Base-by-base conservation (phyloP, 768 basidiomycete genomes). In the Lactarius trivialis region DNA sequence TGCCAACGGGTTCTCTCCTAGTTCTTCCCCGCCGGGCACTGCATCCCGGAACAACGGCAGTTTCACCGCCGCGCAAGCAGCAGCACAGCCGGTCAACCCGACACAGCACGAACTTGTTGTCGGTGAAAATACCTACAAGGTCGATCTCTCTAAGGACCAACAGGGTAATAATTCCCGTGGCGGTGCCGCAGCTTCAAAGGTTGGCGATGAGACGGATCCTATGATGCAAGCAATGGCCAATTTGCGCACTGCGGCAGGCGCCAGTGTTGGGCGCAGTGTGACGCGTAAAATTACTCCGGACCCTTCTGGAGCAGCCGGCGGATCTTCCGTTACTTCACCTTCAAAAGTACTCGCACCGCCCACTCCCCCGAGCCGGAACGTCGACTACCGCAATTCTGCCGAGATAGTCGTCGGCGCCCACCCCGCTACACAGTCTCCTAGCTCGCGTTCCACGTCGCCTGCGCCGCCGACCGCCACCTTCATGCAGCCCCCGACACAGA, bases 321-420 rank as follows among this genome's bases (percentile, higher is more conserved):
- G 63, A 7, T 52, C 65, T 55, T 67, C 62, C 30, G 63, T 41
- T 2, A 11, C 66, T 30, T 54, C 59, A 12, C 64, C 65, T n/a
- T 24, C 57, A 30, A 56, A 61, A 15, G 58, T 54, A n/a, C 57
- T 66, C 36, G 48, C 63, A 6, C 55, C 69, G 21, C 70, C 69
- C 15, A 68, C 57, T 1, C 66, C 70, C 4, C 53, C 60, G 15
- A 56, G 39, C n/a, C 65, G 67, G 33, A 61, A 67, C 19, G 78
- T 82, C 28, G 89, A 93, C 72, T 93, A 90, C 68, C 81, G 85
- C 55, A 83, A 83, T 58, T 86, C 85, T 21, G 92, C 89, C 0
- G 85, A 93, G 61, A 66, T 84, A 43, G 81, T 94, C 33, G 89
- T 94, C n/a, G 92, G 91, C 19, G 72, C 78, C 0, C 88, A 89